Conservation (phyloP, 768 basidiomycete genomes). For the Paxillus involutus region DNA sequence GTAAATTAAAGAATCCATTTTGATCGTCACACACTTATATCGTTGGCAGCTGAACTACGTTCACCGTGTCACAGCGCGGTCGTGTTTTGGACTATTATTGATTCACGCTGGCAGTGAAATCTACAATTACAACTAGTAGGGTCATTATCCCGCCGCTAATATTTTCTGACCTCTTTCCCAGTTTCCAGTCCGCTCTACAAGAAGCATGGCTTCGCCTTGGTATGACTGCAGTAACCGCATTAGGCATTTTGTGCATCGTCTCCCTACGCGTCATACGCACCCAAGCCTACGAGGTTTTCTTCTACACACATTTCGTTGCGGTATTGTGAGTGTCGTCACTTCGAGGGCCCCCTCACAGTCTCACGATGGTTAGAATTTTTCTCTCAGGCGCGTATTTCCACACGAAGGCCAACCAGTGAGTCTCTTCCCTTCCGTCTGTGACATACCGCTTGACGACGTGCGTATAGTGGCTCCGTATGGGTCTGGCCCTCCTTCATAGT, state of each 20-base stretch:
- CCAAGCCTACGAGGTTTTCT: constrained; percentile 52
- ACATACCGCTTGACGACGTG: not conserved
- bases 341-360: not conserved
- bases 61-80: constrained; percentile 51
- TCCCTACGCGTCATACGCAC: constrained; percentile 50
- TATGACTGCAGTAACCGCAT: constrained; percentile 35
- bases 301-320: constrained; percentile 44
- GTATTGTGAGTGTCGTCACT: constrained; percentile 34
- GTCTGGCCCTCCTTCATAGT: constrained; percentile 32
- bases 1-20: constrained; percentile 1
- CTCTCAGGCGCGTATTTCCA: constrained; percentile 45
- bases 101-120: constrained; percentile 40
- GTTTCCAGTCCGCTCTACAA: not conserved
- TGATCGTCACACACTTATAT: constrained; percentile 2
- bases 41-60: constrained; percentile 34
- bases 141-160: not conserved
- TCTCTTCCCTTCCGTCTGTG: not conserved
- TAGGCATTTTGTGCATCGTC: constrained; percentile 45
- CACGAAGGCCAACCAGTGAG: constrained; percentile 21
- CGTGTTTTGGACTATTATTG: constrained; percentile 46
- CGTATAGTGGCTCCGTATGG: constrained; percentile 21
- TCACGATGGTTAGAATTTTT: constrained; percentile 24
- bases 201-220: constrained; percentile 31
- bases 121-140: constrained; percentile 7
- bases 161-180: not conserved